phyloP scores from a whole-genome alignment of 106 monocot species.

The Allium cepa region DNA sequence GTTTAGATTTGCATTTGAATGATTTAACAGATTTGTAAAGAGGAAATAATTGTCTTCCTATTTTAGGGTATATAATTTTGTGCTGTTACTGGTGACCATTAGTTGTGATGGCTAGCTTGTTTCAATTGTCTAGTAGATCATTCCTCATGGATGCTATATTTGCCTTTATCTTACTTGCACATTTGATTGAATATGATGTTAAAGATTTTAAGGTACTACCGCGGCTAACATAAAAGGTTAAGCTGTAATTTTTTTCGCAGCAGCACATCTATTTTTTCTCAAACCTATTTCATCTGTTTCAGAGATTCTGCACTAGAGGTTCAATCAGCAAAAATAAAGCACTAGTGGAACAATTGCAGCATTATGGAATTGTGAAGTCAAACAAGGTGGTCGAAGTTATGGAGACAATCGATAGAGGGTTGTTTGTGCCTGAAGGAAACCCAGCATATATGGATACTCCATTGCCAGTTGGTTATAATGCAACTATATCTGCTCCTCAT shows the following conservation, averaged over 20 bases:
- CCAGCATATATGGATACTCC: conserved; percentile 68
- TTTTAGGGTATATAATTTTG: not conserved
- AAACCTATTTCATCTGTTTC: not conserved
- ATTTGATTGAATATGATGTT: not conserved
- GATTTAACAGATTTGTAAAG: not conserved
- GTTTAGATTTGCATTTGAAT: not conserved
- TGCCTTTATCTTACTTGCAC: not conserved
- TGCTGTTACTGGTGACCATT: not conserved
- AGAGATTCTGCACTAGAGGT: conserved; percentile 48
- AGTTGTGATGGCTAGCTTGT: not conserved
- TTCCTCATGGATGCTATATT: not conserved
- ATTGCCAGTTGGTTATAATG: conserved; percentile 85
- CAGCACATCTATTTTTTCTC: not conserved
- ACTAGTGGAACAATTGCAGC: conserved; percentile 44
- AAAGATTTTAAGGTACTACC: not conserved
- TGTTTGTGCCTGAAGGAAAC: conserved; percentile 55
- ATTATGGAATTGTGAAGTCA: conserved; percentile 47
- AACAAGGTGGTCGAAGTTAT: conserved; percentile 75
- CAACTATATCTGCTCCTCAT: conserved; percentile 90
- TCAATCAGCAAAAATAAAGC: conserved; percentile 55
- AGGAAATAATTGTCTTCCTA: not conserved
- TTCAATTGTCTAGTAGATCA: not conserved
- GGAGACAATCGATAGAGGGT: conserved; percentile 68
- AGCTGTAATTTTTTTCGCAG: not conserved
- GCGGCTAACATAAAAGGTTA: not conserved